Conservation (phyloP, 2,329 filamentous ascomycete genomes). For the Fusarium torreyae region DNA sequence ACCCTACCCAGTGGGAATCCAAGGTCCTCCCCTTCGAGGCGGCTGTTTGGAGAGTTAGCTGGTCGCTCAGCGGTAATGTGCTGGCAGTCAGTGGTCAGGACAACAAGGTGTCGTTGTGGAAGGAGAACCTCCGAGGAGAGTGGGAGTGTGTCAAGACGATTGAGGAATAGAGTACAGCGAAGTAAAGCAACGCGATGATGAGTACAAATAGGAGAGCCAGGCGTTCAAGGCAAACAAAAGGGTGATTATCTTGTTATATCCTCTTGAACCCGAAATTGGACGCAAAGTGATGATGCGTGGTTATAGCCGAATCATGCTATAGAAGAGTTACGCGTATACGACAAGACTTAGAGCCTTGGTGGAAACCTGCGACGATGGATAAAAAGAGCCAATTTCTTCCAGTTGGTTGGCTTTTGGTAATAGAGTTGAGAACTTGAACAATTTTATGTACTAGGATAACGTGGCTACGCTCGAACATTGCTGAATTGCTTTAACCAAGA, state of each 20-base stretch:
- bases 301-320: conserved; percentile 13
- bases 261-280: conserved; percentile 37
- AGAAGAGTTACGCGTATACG: conserved; percentile 4
- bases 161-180: conserved; percentile 82
- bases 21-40: conserved; percentile 91
- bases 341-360: conserved; percentile 1
- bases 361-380: neutral
- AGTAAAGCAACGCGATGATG: conserved; percentile 76
- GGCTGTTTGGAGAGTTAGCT: conserved; percentile 95
- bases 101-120: conserved; percentile 98
- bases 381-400: conserved; percentile 5
- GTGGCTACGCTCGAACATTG: conserved; percentile 2
- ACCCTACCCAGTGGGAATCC: conserved; percentile 82
- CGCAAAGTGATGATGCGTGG: conserved; percentile 29
- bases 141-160: conserved; percentile 99
- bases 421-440: conserved; percentile 25
- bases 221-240: conserved; percentile 56
- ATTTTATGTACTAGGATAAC: conserved; percentile 20
- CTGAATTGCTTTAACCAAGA: neutral
- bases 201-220: conserved; percentile 53
- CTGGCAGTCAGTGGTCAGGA: conserved; percentile 93
- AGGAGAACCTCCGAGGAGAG: conserved; percentile 95
- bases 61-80: conserved; percentile 97
- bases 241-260: conserved; percentile 45
- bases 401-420: conserved; percentile 18